phyloP scores from a whole-genome alignment of 192 early-diverging fungal species.

The Backusella tuberculispora region DNA sequence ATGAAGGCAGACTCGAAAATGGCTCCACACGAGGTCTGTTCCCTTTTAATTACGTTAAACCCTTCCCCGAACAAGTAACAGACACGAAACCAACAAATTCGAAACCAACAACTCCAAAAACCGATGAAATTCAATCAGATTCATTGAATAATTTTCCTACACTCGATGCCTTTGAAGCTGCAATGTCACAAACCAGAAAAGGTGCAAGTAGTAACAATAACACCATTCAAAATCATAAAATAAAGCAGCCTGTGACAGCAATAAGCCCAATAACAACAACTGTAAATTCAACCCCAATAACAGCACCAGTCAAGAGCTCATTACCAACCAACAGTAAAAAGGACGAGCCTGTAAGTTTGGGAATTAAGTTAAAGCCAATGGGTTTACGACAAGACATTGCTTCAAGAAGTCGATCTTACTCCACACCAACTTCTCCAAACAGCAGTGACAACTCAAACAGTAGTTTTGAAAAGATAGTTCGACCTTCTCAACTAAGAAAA shows the following conservation, averaged over 20 bases:
- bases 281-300: neutral
- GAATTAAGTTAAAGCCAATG: neutral
- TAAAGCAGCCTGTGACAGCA: neutral
- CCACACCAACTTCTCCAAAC: neutral
- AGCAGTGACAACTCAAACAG: neutral
- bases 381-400: neutral
- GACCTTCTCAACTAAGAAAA: slow-evolving; percentile 14
- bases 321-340: neutral
- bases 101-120: neutral
- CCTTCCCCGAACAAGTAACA: slow-evolving; percentile 1
- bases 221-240: neutral
- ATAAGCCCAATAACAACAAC: neutral
- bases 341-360: neutral
- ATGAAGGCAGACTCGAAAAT: slow-evolving; percentile 51
- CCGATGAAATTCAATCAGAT: neutral
- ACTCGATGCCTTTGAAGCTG: slow-evolving; percentile 17
- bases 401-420: slow-evolving; percentile 17
- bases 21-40: slow-evolving; percentile 54
- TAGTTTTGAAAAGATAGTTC: neutral
- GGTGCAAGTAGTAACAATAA: neutral
- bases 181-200: slow-evolving; percentile 9
- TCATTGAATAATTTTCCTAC: slow-evolving; percentile 16
- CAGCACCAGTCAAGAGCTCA: neutral
- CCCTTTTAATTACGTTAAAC: slow-evolving; percentile 63
- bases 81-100: neutral